Evolutionary conservation across 176 grass and related monocot species (phyloP).

Genomic region (Puya raimondii): DNA sequence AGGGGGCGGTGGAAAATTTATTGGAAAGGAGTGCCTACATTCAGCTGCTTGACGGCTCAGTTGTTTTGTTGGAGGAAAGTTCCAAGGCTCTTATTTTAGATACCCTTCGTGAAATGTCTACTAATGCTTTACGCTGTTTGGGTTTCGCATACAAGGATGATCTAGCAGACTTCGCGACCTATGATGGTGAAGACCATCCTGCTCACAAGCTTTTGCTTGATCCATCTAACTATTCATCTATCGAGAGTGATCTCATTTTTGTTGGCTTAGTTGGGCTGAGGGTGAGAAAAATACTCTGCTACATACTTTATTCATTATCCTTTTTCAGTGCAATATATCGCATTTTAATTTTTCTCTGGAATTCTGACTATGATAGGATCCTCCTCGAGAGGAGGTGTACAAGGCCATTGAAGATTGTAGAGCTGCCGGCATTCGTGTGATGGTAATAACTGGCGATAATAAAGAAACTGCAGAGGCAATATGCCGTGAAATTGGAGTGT

Average conservation of each 20-base stretch:
- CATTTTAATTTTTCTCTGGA: neutral
- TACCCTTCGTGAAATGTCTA: constrained; percentile 82
- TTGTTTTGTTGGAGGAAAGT: constrained; percentile 60
- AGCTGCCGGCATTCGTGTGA: constrained; percentile 86
- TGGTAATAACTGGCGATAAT: constrained; percentile 99
- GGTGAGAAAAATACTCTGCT: constrained; percentile 31
- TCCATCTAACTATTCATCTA: constrained; percentile 74
- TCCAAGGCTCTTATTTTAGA: constrained; percentile 45
- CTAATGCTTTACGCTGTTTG: constrained; percentile 83
- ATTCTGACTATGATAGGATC: constrained; percentile 55
- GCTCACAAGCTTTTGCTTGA: constrained; percentile 93
- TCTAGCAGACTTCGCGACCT: constrained; percentile 67
- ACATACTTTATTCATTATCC: neutral
- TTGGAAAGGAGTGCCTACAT: constrained; percentile 70
- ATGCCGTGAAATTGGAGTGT: constrained; percentile 87
- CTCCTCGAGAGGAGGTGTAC: constrained; percentile 88
- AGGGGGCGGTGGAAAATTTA: constrained; percentile 93
- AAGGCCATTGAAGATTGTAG: constrained; percentile 94
- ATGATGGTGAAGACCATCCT: constrained; percentile 88
- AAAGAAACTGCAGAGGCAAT: constrained; percentile 99
- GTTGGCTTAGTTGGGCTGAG: constrained; percentile 72
- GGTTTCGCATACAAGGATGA: constrained; percentile 92
- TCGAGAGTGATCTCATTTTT: constrained; percentile 77
- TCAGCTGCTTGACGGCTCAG: constrained; percentile 75
- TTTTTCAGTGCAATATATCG: neutral